Conservation (phyloP, 2,329 filamentous ascomycete genomes). For the Aspergillus bombycis region DNA sequence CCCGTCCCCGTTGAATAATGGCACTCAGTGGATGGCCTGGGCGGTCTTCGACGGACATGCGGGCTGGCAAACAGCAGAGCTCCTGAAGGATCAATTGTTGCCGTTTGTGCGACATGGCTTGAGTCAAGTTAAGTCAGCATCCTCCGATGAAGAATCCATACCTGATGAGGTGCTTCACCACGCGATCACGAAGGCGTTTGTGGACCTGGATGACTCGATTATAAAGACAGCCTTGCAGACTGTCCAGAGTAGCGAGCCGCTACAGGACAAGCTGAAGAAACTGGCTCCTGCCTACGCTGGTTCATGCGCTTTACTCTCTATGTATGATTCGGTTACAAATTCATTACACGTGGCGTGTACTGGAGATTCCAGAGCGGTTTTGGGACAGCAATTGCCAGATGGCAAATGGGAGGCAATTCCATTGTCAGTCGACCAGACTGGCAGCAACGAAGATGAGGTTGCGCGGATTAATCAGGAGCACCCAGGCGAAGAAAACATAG, state of each 20-base stretch:
- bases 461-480: conserved; percentile 60
- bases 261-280: conserved; percentile 28
- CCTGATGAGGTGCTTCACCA: conserved; percentile 22
- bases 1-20: conserved; percentile 25
- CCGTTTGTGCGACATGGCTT: conserved; percentile 25
- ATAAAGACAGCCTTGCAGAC: conserved; percentile 24
- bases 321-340: conserved; percentile 60
- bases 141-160: background rate
- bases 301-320: conserved; percentile 65
- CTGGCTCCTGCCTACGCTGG: conserved; percentile 48
- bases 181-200: conserved; percentile 28
- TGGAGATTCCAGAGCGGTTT: conserved; percentile 69
- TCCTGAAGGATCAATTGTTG: conserved; percentile 28
- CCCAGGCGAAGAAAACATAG: conserved; percentile 62
- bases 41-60: conserved; percentile 47
- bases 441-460: conserved; percentile 63
- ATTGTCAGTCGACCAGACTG: conserved; percentile 68
- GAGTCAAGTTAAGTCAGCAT: conserved; percentile 11
- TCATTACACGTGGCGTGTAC: conserved; percentile 66
- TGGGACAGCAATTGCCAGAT: conserved; percentile 49
- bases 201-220: conserved; percentile 30
- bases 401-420: conserved; percentile 56
- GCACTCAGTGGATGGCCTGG: conserved; percentile 38
- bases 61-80: conserved; percentile 29
- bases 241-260: conserved; percentile 18